phyloP scores from a whole-genome alignment of 495 filamentous ascomycete genomes.

The Friedmanniomyces simplex region DNA sequence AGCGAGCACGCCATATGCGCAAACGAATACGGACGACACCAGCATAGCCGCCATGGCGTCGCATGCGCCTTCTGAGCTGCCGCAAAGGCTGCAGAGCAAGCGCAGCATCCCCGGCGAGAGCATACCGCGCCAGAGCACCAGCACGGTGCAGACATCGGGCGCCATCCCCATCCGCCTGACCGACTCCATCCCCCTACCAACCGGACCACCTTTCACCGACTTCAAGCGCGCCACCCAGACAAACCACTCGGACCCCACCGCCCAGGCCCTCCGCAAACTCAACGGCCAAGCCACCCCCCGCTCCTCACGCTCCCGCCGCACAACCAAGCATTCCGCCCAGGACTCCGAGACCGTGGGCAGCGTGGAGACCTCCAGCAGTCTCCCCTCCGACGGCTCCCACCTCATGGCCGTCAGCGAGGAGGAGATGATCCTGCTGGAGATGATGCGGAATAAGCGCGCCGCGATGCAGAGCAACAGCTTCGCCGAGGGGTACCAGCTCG shows the following conservation, averaged over 20 bases:
- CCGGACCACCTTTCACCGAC: background rate
- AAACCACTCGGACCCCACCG: background rate
- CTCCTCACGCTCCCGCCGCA: background rate
- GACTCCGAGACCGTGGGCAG: constrained; percentile 3
- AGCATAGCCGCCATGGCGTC: background rate
- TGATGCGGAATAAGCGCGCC: constrained; percentile 67
- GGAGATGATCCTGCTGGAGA: constrained; percentile 72
- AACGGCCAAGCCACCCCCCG: background rate
- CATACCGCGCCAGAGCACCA: constrained; percentile 10
- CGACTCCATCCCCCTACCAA: constrained; percentile 1
- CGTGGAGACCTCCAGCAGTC: constrained; percentile 12
- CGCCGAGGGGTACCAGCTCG: constrained; percentile 39
- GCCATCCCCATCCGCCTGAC: constrained; percentile 17
- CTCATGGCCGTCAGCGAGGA: constrained; percentile 80
- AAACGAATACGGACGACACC: background rate
- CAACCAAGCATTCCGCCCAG: background rate
- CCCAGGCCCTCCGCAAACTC: constrained; percentile 4
- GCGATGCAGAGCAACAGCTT: constrained; percentile 65
- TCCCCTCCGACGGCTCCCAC: constrained; percentile 30
- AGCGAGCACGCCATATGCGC: background rate
- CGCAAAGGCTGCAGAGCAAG: constrained; percentile 4
- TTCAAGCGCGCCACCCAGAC: background rate
- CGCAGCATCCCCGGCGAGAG: constrained; percentile 1
- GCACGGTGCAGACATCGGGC: constrained; percentile 13
- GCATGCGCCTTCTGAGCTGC: background rate